These are phyloP conservation scores for Citropsis articulata DNA, from an alignment of 345 rosid genomes.

Conservation along the genomic window DNA sequence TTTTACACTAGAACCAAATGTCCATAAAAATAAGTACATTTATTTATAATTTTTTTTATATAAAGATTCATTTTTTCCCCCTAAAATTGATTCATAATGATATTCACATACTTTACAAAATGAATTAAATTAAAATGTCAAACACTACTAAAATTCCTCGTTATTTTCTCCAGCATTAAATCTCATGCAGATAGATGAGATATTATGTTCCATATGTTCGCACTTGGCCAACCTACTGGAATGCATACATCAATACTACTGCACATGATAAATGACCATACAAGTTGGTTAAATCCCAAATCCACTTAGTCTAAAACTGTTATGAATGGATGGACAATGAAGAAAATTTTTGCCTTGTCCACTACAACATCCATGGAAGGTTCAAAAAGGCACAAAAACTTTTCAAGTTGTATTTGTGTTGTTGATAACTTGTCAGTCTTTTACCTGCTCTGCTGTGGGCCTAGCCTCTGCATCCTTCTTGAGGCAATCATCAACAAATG, in stretches of 20 bases:
- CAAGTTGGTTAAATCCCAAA: not conserved
- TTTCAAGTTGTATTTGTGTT: not conserved
- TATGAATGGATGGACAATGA: not conserved
- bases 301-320: not conserved
- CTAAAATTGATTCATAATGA: not conserved
- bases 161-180: not conserved
- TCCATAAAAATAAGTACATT: not conserved
- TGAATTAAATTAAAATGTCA: not conserved
- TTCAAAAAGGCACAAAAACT: not conserved
- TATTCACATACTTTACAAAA: not conserved
- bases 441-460: conserved; percentile 93
- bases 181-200: not conserved
- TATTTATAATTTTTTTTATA: not conserved
- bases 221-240: not conserved
- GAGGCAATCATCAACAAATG: conserved; percentile 84
- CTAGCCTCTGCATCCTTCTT: conserved; percentile 79
- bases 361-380: not conserved
- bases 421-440: not conserved
- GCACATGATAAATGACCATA: not conserved
- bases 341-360: not conserved
- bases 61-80: not conserved
- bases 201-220: not conserved
- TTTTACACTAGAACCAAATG: not conserved
- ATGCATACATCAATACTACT: not conserved
- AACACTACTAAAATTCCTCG: not conserved